Percentiles rank a stretch among this genome's conserved stretches.
phyloP scores from a whole-genome alignment of 2,329 filamentous ascomycete genomes.

The Lachnum nothofagi region DNA sequence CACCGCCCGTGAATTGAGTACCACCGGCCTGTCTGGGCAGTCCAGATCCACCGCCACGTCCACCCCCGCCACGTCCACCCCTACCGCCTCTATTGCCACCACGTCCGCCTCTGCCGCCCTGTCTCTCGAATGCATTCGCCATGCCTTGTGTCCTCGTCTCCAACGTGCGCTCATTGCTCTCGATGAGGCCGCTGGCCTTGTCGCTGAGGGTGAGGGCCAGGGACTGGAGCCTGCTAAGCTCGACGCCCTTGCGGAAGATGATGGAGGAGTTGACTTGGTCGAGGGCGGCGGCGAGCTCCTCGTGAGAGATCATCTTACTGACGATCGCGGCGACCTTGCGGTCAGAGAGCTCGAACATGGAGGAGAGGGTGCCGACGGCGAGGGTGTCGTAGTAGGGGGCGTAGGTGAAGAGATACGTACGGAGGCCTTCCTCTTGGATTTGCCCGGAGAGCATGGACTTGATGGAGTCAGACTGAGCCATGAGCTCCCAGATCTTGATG shows the following conservation, averaged over 20 bases:
- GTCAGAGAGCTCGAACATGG: constrained; percentile 91
- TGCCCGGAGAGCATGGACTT: constrained; percentile 96
- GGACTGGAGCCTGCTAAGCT: constrained; percentile 92
- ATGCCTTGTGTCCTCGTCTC: constrained; percentile 97
- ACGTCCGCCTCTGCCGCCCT: constrained; percentile 70
- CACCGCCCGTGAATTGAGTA: constrained; percentile 77
- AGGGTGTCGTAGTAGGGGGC: constrained; percentile 98
- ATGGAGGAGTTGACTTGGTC: constrained; percentile 97
- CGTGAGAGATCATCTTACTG: constrained; percentile 99
- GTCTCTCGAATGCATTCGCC: constrained; percentile 88
- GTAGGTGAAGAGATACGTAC: constrained; percentile 98
- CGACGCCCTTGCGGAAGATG: constrained; percentile 99
- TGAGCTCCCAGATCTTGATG: constrained; percentile 99
- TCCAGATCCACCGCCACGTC: constrained; percentile 51
- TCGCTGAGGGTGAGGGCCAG: constrained; percentile 89
- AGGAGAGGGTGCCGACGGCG: constrained; percentile 73
- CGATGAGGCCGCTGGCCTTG: constrained; percentile 93
- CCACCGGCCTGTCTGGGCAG: constrained; percentile 64
- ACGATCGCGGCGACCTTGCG: constrained; percentile 92
- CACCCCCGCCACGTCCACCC: constrained; percentile 54
- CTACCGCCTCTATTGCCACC: constrained; percentile 63
- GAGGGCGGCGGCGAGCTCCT: constrained; percentile 90
- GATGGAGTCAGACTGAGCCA: constrained; percentile 87
- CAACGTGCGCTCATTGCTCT: constrained; percentile 93
- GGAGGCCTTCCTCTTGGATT: constrained; percentile 96